Conservation (phyloP, 2,329 filamentous ascomycete species). For the Zymoseptoria pseudotritici region DNA sequence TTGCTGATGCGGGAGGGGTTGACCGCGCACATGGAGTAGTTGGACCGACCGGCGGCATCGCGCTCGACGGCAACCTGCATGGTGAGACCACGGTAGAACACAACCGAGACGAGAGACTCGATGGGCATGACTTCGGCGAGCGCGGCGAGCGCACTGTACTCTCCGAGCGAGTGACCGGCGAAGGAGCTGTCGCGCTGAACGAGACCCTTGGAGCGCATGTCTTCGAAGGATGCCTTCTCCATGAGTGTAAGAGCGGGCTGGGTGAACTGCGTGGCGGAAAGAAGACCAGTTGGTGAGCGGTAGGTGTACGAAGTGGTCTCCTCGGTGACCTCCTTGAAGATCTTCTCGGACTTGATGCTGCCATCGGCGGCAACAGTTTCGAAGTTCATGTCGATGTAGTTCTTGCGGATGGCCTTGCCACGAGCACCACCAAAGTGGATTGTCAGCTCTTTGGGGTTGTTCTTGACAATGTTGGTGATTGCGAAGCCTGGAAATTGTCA, state of each 20-base stretch:
- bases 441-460: conserved; percentile 98
- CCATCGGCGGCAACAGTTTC: conserved; percentile 93
- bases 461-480: conserved; percentile 98
- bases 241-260: conserved; percentile 95
- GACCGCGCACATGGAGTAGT: conserved; percentile 99
- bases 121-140: conserved; percentile 99
- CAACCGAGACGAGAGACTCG: conserved; percentile 92
- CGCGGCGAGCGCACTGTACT: conserved; percentile 94
- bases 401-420: conserved; percentile 94
- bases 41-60: conserved; percentile 83
- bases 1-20: conserved; percentile 97
- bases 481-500: conserved; percentile 61
- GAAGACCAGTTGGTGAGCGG: conserved; percentile 83
- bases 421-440: conserved; percentile 96
- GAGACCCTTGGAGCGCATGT: conserved; percentile 95
- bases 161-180: conserved; percentile 92
- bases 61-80: conserved; percentile 99
- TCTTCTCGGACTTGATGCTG: conserved; percentile 93
- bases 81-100: conserved; percentile 97
- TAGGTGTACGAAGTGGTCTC: conserved; percentile 94
- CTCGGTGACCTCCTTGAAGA: conserved; percentile 97
- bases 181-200: conserved; percentile 96
- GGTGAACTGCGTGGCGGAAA: conserved; percentile 97
- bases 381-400: conserved; percentile 99
- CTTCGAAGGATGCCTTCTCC: conserved; percentile 99